Percentiles rank a stretch among this genome's conserved stretches.
phyloP scores from a whole-genome alignment of 768 basidiomycete genomes.

The Holtermannia corniformis region DNA sequence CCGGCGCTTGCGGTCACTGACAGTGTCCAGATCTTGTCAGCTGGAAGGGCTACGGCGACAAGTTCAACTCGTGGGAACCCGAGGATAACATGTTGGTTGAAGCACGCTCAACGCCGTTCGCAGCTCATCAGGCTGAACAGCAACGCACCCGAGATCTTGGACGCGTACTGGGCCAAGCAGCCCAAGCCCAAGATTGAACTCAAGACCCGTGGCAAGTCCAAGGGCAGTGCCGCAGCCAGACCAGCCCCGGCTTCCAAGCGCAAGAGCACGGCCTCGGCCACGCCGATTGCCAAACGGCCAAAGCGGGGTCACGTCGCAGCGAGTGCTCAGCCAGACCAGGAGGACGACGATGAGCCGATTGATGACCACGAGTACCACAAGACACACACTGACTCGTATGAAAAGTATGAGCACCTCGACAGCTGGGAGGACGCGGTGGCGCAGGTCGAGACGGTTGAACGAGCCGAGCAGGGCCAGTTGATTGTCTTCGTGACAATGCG shows the following conservation, averaged over 20 bases:
- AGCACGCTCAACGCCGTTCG: background rate
- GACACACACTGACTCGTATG: conserved; percentile 26
- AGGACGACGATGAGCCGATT: conserved; percentile 7
- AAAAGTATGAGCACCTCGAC: conserved; percentile 26
- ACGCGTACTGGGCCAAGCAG: conserved; percentile 25
- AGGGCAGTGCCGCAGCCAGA: conserved; percentile 10
- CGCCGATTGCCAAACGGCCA: conserved; percentile 1
- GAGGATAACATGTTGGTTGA: conserved; percentile 34
- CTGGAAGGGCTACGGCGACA: conserved; percentile 39
- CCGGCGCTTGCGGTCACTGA: too few species aligned
- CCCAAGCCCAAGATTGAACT: conserved; percentile 16
- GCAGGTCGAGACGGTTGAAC: conserved; percentile 34
- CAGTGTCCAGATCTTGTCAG: conserved; percentile 27
- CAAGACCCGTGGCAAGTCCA: conserved; percentile 5
- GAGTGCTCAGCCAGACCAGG: conserved; percentile 11
- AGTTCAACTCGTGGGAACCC: conserved; percentile 38
- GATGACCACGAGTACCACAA: conserved; percentile 6
- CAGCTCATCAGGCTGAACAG: background rate
- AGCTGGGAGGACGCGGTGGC: conserved; percentile 36
- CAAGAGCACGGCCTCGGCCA: too few species aligned
- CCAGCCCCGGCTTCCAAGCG: conserved; percentile 3
- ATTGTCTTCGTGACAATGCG: conserved; percentile 36
- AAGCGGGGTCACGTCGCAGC: background rate
- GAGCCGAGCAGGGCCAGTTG: conserved; percentile 15
- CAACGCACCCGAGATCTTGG: conserved; percentile 26